Conservation (phyloP, 371 early-diverging fungal genomes). For the Smittium culicis region DNA sequence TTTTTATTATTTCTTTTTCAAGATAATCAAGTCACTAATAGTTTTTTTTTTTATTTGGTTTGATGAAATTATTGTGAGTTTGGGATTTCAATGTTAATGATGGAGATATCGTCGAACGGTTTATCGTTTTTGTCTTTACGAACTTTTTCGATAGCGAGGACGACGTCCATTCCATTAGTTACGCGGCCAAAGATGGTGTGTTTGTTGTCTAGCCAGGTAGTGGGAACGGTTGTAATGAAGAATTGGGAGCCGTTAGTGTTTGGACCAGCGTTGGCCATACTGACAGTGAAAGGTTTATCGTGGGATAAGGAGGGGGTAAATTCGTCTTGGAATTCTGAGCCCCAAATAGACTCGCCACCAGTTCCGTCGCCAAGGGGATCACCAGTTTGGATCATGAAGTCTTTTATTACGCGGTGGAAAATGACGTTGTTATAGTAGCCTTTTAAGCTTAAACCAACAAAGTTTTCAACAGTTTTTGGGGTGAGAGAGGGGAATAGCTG, state of each 20-base stretch:
- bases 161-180: slow-evolving; percentile 82
- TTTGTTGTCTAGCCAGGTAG: slow-evolving; percentile 95
- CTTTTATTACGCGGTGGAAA: slow-evolving; percentile 86
- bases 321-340: slow-evolving; percentile 72
- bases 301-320: slow-evolving; percentile 78
- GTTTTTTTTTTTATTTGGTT: no score
- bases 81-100: slow-evolving; percentile 19
- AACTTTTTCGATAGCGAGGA: slow-evolving; percentile 80
- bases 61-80: not conserved
- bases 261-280: slow-evolving; percentile 97
- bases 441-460: slow-evolving; percentile 71
- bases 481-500: slow-evolving; percentile 64
- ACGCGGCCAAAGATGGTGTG: slow-evolving; percentile 82
- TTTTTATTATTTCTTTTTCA: no score
- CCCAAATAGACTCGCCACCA: slow-evolving; percentile 83
- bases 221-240: slow-evolving; percentile 42
- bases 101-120: slow-evolving; percentile 40
- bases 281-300: slow-evolving; percentile 67
- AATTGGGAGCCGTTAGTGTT: slow-evolving; percentile 81
- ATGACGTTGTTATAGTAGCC: slow-evolving; percentile 76
- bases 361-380: slow-evolving; percentile 83
- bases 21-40: no score
- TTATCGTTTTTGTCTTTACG: slow-evolving; percentile 76
- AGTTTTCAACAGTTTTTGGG: slow-evolving; percentile 85
- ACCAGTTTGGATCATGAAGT: slow-evolving; percentile 82